A percentile compares a stretch with the other conserved stretches of the same genome.
These are phyloP conservation scores for Tagetes erecta DNA, from an alignment of 129 eudicot genomes.

Conservation along the genomic window DNA sequence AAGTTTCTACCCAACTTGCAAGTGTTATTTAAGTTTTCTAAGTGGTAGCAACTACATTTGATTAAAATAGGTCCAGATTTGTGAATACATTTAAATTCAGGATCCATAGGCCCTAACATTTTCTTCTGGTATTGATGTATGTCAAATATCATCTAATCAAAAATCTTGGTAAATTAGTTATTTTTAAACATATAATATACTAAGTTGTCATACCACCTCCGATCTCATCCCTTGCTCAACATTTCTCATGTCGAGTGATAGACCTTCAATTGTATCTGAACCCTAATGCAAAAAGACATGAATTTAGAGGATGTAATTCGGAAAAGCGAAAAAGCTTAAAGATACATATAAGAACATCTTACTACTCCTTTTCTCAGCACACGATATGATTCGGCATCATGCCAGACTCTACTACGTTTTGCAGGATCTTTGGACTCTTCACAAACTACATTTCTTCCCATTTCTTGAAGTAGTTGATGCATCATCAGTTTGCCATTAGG, in stretches of 20 bases:
- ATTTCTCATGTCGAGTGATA: constrained; percentile 15
- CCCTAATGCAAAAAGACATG: constrained; percentile 19
- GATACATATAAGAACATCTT: constrained; percentile 18
- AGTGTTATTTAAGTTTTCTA: neutral
- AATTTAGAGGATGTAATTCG: neutral
- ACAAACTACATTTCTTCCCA: constrained; percentile 14
- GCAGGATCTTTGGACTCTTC: constrained; percentile 20
- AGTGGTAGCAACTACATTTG: neutral
- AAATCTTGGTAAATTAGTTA: neutral
- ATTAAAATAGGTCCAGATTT: neutral
- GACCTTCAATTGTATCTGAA: constrained; percentile 28
- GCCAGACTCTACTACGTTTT: constrained; percentile 19
- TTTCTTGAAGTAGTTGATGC: constrained; percentile 25
- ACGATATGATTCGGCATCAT: constrained; percentile 9
- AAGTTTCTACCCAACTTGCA: neutral
- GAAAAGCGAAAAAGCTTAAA: neutral
- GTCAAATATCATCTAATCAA: neutral
- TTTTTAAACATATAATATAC: neutral
- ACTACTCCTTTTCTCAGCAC: constrained; percentile 23
- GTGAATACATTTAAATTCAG: neutral
- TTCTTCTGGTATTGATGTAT: neutral
- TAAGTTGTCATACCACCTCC: neutral
- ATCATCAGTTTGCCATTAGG: neutral
- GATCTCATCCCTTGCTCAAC: neutral
- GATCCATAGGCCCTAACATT: neutral